Evolutionary conservation across 768 basidiomycete genomes (phyloP).

Genomic region (Agrocybe pediades): DNA sequence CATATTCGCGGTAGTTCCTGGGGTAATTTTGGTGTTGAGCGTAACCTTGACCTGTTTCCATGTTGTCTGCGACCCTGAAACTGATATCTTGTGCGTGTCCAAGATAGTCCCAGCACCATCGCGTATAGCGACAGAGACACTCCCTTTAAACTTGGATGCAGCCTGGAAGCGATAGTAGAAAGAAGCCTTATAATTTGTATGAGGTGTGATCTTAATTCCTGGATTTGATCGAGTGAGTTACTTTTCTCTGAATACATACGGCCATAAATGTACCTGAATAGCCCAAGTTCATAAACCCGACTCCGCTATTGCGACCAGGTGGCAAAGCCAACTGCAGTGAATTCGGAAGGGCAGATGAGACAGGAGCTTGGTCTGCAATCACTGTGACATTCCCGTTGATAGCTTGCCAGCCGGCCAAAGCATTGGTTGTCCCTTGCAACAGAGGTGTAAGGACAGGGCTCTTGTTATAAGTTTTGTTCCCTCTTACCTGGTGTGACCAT

Average conservation of each 20-base stretch:
- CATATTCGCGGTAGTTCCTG: constrained; percentile 44
- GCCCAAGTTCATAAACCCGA: constrained; percentile 61
- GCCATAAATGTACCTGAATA: constrained; percentile 45
- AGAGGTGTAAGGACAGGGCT: not conserved
- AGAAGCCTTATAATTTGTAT: constrained; percentile 58
- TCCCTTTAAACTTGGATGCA: constrained; percentile 40
- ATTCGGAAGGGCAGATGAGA: constrained; percentile 65
- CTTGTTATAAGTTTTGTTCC: not conserved
- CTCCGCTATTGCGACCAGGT: constrained; percentile 32
- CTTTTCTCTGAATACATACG: not conserved
- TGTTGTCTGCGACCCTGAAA: constrained; percentile 43
- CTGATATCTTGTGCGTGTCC: constrained; percentile 36
- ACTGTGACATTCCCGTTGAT: constrained; percentile 53
- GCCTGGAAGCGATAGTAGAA: constrained; percentile 59
- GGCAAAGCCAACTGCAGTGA: constrained; percentile 55
- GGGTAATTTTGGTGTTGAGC: constrained; percentile 42
- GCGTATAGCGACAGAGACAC: constrained; percentile 46
- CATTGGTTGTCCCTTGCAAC: constrained; percentile 41
- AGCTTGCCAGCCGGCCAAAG: constrained; percentile 54
- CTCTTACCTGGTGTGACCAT: constrained; percentile 53
- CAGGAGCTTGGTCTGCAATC: constrained; percentile 48
- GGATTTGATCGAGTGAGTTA: not conserved
- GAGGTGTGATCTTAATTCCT: constrained; percentile 58
- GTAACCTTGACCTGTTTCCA: constrained; percentile 51
- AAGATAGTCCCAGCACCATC: constrained; percentile 44